Base-by-base conservation (phyloP, 2,329 filamentous ascomycete genomes). In the Ramichloridium luteum region DNA sequence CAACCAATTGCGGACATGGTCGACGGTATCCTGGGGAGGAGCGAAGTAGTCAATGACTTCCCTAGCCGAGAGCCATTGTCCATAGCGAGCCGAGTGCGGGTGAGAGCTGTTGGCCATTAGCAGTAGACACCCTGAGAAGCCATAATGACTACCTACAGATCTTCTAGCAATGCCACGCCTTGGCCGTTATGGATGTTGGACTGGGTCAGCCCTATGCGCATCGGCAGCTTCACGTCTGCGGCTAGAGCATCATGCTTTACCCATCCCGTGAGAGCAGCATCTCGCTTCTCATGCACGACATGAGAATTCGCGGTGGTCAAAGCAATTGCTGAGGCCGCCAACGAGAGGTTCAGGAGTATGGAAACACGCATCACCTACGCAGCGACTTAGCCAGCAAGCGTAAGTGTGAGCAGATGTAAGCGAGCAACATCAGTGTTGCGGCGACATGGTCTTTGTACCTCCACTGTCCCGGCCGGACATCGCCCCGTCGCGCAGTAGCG, bases 131-230 rank as follows among this genome's bases (percentile, higher is more conserved):
- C n/a, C n/a, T n/a, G n/a, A n/a, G n/a, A n/a, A n/a, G n/a, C n/a
- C n/a, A n/a, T n/a, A n/a, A n/a, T n/a, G n/a, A n/a, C n/a, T 23
- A 4, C 6, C 6, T 28, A 36, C 34, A 36, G 12, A 10, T 36
- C 30, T 6, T 36, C 30, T 12, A 36, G 13, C 11, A 36, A 16
- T 6, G 16, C 26, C 15, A 23, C 16, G 20, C 25, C 34, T 12
- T 32, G 13, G n/a, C 59, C 61, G 11, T 55, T 51, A 9, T 64
- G 55, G 10, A 66, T 41, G 32, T 65, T 65, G 16, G 50, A 50
- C 43, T 66, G 62, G n/a, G 53, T 55, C 30, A 65, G 39, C 12
- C 59, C 61, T 40, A 65, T 63, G n/a, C 60, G 54, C 44, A 65
- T 58, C 2, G 62, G 61, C 27, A 65, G 41, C 12, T 54, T 45